A percentile compares a stretch with the other conserved stretches of the same genome.
Conservation (phyloP, 164 flowering plant species). For the Vitis rotundifolia region DNA sequence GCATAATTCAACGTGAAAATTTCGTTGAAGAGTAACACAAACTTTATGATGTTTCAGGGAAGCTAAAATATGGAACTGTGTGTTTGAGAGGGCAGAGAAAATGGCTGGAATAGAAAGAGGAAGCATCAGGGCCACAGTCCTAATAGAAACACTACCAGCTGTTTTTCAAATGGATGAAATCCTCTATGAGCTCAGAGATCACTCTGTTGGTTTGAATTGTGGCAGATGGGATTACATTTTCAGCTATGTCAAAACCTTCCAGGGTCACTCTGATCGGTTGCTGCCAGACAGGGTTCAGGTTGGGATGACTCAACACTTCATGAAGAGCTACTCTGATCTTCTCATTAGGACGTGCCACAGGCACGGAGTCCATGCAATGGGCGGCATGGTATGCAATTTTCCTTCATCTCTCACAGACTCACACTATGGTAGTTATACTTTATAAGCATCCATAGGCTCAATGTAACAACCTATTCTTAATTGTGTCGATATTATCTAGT, state of each 20-base stretch:
- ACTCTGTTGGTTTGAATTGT: slow-evolving; percentile 87
- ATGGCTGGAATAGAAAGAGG: slow-evolving; percentile 78
- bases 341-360: slow-evolving; percentile 86
- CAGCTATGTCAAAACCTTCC: slow-evolving; percentile 95
- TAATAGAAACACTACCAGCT: slow-evolving; percentile 93
- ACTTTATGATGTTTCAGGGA: slow-evolving; percentile 54
- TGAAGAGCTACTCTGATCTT: slow-evolving; percentile 84
- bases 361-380: slow-evolving; percentile 96
- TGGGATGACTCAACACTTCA: slow-evolving; percentile 87
- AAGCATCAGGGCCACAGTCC: slow-evolving; percentile 85
- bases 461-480: rapidly evolving
- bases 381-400: slow-evolving; percentile 74
- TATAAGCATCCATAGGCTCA: too few species aligned
- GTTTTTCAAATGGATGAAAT: slow-evolving; percentile 96
- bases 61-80: slow-evolving; percentile 80
- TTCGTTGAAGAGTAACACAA: too few species aligned
- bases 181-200: slow-evolving; percentile 81
- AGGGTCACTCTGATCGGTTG: slow-evolving; percentile 77
- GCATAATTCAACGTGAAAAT: too few species aligned
- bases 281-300: slow-evolving; percentile 84
- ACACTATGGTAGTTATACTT: too few species aligned
- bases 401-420: not conserved
- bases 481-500: too few species aligned
- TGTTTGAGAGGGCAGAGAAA: slow-evolving; percentile 87
- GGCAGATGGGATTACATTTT: slow-evolving; percentile 99